Evolutionary conservation across 768 basidiomycete species (phyloP).

Genomic region (Boletus vinaceobasis): DNA sequence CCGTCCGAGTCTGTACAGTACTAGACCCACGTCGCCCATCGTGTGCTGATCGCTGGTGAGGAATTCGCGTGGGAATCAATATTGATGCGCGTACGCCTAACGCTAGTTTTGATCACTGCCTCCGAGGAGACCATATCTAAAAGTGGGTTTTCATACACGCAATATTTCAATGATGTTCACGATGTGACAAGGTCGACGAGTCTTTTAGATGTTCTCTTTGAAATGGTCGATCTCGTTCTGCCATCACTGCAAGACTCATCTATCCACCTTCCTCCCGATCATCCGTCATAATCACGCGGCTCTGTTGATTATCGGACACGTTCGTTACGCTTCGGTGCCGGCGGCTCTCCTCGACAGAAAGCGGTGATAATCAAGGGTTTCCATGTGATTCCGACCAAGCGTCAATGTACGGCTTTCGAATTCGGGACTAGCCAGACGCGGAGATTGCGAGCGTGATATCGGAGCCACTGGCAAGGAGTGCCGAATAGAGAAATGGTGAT

Average conservation of each 20-base stretch:
- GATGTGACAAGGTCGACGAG: background rate
- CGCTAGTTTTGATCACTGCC: too few relatives aligned
- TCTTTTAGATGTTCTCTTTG: background rate
- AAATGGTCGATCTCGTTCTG: background rate
- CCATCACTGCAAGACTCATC: slow-evolving; percentile 2
- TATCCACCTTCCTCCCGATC: background rate
- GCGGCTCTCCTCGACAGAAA: slow-evolving; percentile 5
- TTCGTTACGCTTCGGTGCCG: slow-evolving; percentile 2
- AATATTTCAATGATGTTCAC: background rate
- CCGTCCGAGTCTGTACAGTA: too few relatives aligned
- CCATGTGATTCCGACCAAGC: slow-evolving; percentile 2
- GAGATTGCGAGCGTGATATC: background rate
- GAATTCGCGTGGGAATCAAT: background rate
- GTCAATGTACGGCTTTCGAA: background rate
- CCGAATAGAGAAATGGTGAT: background rate
- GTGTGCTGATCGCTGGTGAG: too few relatives aligned
- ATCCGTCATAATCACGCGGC: background rate
- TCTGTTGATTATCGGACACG: slow-evolving; percentile 5
- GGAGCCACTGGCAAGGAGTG: background rate
- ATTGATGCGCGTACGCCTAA: background rate
- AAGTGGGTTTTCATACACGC: too few relatives aligned
- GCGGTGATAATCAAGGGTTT: background rate
- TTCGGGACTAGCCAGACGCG: background rate
- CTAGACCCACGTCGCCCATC: too few relatives aligned
- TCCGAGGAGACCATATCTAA: too few relatives aligned